Evolutionary conservation across 441 rosid genomes (phyloP), one percentile per base, ranked within the genome.

Genomic region (Euphorbia corollata): DNA sequence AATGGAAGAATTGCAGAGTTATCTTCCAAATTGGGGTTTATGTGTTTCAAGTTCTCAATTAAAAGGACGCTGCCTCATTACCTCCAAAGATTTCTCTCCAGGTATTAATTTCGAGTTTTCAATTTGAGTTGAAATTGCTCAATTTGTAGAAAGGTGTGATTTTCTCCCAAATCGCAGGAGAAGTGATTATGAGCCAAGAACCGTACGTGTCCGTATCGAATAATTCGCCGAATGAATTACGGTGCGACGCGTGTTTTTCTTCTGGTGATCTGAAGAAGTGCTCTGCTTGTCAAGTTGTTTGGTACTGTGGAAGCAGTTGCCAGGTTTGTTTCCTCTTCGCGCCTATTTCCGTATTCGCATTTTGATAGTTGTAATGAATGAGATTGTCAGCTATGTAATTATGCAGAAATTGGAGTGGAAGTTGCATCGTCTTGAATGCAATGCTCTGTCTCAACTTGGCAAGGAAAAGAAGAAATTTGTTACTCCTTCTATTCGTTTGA

Each of bases 351-450:
- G 5, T 16, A 16, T 56, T 6, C 0, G 1, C 23, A 19, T 39
- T 54, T 12, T 55, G 19, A 36, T 23, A 47, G 1, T 11, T 41
- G 9, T 38, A 30, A 18, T 60, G 0, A 13, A 62, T 19, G 63
- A 8, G 16, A 41, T 20, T 58, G 45, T 34, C n/a, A n/a, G n/a
- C n/a, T n/a, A 27, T 16, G 4, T 61, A 47, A 71, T 61, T 56
- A 36, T n/a, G 61, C 83, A 89, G 99, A 94, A 87, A 64, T 79
- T 79, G 61, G 94, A 88, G 54, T 90, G 97, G 98, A 88, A 81
- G 68, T 71, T 88, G 82, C 99, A 94, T 79, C 88, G 85, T 22
- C 83, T 86, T 47, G 98, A 94, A 73, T 94, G 99, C 68, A 73
- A 55, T 68, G 82, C 84, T 67, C 86, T 91, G 8, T 78, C 81